Evolutionary conservation across 1,284 basidiomycete genomes (phyloP), one percentile per base, ranked within the genome.

Genomic region (Malassezia caprae): DNA sequence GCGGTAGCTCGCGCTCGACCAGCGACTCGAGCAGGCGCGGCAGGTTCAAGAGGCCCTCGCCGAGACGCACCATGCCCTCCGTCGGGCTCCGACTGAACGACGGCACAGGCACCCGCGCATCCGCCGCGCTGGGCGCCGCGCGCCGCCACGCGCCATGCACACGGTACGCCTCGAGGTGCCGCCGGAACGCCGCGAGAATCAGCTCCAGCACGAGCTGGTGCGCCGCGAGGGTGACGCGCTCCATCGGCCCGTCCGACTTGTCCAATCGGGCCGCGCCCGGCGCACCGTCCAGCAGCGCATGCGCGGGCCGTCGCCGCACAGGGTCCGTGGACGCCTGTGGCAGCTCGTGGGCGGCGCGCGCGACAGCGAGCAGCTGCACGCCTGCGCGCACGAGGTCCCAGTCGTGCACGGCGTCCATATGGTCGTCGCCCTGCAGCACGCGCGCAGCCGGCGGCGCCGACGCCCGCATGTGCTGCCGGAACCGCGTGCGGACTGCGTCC

Each of bases 1-100:
- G 81, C 0, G 89, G 87, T 3, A 93, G 78, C 61, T 88, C 86
- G 73, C 96, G 90, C 50, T 87, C 85, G 4, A 87, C 88, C 69
- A 94, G 91, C 15, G 90, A 86, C 73, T 96, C 91, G 72, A 98
- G 93, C 19, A 96, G 78, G 46, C 91, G 79, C 1, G 93, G 89
- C 5, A 98, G 81, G 76, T 94, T 96, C 35, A 96, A 80, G 44
- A 98, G 77, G 5, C 89, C 90, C 70, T 98, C 94, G 5, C 88
- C 87, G 15, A 96, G 84, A 46, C 84, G 82, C 57, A 90, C 86
- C 63, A 96, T 86, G 1, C 82, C 84, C 53, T 89, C 86, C 40
- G 85, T 94, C 0, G 90, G 90, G 11, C 87, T 88, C 13, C 91
- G 80, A 1, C 90, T 94, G 76, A 98, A 98, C 4, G 82, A 87